Evolutionary conservation across 1,284 basidiomycete genomes (phyloP), one percentile per base, ranked within the genome.

Genomic region (Cystobasidium pallidum): DNA sequence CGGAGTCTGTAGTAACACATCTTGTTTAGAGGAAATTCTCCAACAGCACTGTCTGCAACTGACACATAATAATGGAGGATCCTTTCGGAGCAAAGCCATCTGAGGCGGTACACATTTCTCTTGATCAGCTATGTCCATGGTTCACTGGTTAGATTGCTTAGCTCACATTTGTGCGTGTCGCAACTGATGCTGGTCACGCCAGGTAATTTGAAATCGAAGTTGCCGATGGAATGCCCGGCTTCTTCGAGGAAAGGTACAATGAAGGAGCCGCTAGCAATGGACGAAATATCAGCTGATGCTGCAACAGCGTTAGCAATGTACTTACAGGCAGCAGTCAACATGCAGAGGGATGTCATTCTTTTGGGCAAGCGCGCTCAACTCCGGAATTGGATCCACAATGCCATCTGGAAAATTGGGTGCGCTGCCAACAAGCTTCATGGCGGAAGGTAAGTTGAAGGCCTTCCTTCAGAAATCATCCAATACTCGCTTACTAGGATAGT

Each of bases 1-100:
- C 61, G 2, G 55, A 51, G 28, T 68, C 65, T 73, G 24, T 13
- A 19, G 17, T 19, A 59, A 34, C 17, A 2, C 8, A 32, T 45
- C 7, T 24, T 51, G 52, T 6, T 55, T 34, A 66, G 30, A 8
- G 4, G 65, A 11, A 17, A 19, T n/a, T 10, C 54, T 30, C 7
- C 39, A n/a, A 34, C 24, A n/a, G 21, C 7, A 13, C 70, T 87
- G 87, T 39, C 84, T 65, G 21, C 36, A 45, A 72, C 34, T 88
- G 87, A 81, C 94, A 95, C 92, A 96, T 94, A 78, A 96, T 88
- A 52, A 95, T 91, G 2, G 92, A 94, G n/a, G 90, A 89, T 30
- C 93, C 91, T 88, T 93, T 79, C 3, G 77, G 76, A 0, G 77
- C 58, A 72, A 76, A 65, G 62, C 55, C 63, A n/a, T 73, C 59